Evolutionary conservation across 768 basidiomycete genomes (phyloP).

Genomic region (Russula griseocarnosa): DNA sequence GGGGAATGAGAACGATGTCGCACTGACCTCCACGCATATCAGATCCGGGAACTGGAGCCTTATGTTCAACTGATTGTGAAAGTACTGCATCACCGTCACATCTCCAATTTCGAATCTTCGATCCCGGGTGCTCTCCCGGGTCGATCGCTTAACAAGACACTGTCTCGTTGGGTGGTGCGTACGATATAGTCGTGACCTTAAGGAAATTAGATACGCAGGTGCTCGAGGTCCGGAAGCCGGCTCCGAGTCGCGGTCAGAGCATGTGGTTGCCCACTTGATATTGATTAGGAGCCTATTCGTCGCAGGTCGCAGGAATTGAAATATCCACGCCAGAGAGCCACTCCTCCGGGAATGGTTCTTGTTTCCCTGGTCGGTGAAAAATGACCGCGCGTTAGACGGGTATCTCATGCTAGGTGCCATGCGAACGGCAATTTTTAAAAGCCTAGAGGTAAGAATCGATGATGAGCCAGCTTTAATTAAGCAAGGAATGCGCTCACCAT

Average conservation of each 20-base stretch:
- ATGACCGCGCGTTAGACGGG: constrained; percentile 68
- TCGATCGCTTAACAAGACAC: constrained; percentile 61
- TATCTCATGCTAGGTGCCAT: constrained; percentile 66
- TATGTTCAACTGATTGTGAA: constrained; percentile 48
- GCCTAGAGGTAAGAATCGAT: constrained; percentile 41
- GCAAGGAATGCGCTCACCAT: constrained; percentile 41
- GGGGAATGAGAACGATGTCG: background rate
- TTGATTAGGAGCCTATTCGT: constrained; percentile 62
- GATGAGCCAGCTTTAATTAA: background rate
- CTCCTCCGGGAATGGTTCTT: constrained; percentile 53
- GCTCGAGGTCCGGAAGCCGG: constrained; percentile 49
- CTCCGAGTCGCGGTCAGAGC: constrained; percentile 42
- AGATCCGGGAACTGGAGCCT: constrained; percentile 57
- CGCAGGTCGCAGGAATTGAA: constrained; percentile 74
- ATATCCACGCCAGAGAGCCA: constrained; percentile 74
- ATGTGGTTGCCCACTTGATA: constrained; percentile 38
- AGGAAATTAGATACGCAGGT: constrained; percentile 53
- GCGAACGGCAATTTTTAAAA: constrained; percentile 65
- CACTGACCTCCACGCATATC: constrained; percentile 63
- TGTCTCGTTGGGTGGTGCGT: constrained; percentile 30
- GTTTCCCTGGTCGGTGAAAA: constrained; percentile 62
- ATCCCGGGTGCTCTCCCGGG: constrained; percentile 47
- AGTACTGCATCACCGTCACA: constrained; percentile 60
- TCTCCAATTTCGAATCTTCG: constrained; percentile 54
- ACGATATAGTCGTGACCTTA: constrained; percentile 41